These are phyloP conservation scores for Chamaecyparis obtusa DNA, from an alignment of 75 land plant genomes.

Conservation along the genomic window DNA sequence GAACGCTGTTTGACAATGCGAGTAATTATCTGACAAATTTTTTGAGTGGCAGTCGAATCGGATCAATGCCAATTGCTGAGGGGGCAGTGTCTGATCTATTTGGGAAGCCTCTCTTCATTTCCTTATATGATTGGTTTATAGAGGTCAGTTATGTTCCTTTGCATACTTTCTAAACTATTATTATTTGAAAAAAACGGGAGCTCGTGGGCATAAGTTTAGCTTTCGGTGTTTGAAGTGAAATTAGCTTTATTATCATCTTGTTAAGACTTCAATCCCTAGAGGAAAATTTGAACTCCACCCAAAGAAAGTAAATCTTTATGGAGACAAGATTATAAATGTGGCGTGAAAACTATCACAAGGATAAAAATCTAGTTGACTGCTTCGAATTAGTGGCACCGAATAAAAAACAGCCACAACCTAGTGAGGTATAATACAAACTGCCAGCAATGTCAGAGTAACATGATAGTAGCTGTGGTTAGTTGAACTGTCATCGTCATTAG, in stretches of 20 bases:
- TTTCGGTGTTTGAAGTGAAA: neutral
- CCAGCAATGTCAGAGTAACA: neutral
- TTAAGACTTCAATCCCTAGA: neutral
- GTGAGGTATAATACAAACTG: neutral
- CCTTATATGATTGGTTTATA: conserved; percentile 94
- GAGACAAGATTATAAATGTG: neutral
- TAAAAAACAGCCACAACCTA: neutral
- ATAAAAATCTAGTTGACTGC: neutral
- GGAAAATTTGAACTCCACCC: neutral
- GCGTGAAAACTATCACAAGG: neutral
- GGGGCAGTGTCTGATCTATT: conserved; percentile 97
- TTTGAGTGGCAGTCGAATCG: conserved; percentile 78
- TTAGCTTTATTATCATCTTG: neutral
- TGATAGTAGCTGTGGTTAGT: neutral
- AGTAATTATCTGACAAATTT: conserved; percentile 93
- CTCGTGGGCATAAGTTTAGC: neutral
- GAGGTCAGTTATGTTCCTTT: conserved; percentile 45
- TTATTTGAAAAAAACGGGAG: neutral
- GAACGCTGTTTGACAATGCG: conserved; percentile 88
- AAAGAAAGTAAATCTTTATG: neutral
- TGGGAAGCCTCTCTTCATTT: conserved; percentile 83
- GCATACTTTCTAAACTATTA: neutral
- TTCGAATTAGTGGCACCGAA: neutral
- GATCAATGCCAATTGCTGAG: conserved; percentile 92
- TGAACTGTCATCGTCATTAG: neutral